A percentile compares a stretch with the other conserved stretches of the same genome.
Conservation (phyloP, 192 early-diverging fungal species). For the Coemansia sp. region DNA sequence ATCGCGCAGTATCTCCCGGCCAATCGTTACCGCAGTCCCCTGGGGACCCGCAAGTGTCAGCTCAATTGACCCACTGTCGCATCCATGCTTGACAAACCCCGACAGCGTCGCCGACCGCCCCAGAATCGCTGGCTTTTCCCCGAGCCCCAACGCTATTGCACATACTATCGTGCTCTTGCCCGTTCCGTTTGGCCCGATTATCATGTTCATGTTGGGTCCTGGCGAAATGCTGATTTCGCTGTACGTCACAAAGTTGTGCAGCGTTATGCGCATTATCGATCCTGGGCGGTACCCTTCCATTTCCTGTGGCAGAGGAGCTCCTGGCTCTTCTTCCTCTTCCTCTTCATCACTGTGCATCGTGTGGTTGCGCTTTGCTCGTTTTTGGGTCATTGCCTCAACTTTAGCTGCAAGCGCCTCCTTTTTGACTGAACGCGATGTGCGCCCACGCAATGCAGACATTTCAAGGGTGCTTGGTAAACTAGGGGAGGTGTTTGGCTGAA, state of each 20-base stretch:
- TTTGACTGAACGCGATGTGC: too few species aligned
- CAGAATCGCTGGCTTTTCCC: conserved; percentile 72
- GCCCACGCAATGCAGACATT: too few species aligned
- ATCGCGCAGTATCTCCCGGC: conserved; percentile 63
- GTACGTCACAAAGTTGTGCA: conserved; percentile 93
- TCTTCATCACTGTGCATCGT: too few species aligned
- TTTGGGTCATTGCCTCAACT: too few species aligned
- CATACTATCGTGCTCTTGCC: conserved; percentile 96
- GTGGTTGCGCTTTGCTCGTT: too few species aligned
- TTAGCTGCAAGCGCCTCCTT: too few species aligned
- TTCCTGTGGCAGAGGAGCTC: too few species aligned
- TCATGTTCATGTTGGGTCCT: conserved; percentile 97
- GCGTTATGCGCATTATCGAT: conserved; percentile 41
- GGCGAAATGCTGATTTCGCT: conserved; percentile 80
- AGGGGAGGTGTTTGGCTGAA: too few species aligned
- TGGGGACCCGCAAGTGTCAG: conserved; percentile 73
- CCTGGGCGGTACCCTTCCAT: conserved; percentile 20
- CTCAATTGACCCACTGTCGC: conserved; percentile 78
- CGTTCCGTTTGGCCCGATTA: conserved; percentile 95
- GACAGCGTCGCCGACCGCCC: conserved; percentile 87
- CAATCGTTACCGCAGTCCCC: conserved; percentile 37
- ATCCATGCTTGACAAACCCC: conserved; percentile 91
- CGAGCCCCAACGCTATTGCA: conserved; percentile 93
- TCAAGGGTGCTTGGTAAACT: too few species aligned
- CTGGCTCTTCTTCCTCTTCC: too few species aligned